phyloP scores from a whole-genome alignment of 2,329 filamentous ascomycete genomes.

The Aspergillus cejpii region DNA sequence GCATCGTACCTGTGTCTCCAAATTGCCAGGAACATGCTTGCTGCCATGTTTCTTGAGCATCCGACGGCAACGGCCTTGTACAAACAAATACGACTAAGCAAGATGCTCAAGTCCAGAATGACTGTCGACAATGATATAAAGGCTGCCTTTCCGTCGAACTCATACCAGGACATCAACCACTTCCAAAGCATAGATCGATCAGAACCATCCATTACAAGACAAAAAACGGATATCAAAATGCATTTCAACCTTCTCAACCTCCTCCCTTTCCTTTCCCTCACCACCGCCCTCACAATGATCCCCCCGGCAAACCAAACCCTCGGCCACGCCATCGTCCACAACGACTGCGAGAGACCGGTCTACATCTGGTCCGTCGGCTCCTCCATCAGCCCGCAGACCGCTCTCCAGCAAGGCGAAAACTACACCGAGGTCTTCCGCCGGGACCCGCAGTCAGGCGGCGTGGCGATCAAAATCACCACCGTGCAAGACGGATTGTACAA shows the following conservation, averaged over 20 bases:
- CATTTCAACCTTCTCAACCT: conserved; percentile 4
- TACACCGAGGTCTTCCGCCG: conserved; percentile 35
- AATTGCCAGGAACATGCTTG: too few relatives aligned
- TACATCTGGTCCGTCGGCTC: conserved; percentile 38
- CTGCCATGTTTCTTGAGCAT: too few relatives aligned
- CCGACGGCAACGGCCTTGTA: too few relatives aligned
- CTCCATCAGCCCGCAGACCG: conserved; percentile 17
- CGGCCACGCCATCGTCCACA: conserved; percentile 32
- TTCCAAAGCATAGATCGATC: conserved; percentile 2
- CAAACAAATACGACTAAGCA: too few relatives aligned
- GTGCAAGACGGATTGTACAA: conserved; percentile 29
- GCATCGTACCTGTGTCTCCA: too few relatives aligned
- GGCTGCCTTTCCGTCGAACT: too few relatives aligned
- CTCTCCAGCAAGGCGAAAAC: conserved; percentile 16
- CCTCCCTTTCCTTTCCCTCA: conserved; percentile 1
- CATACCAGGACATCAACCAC: too few relatives aligned
- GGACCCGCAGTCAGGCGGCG: conserved; percentile 33
- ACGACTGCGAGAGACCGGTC: conserved; percentile 29
- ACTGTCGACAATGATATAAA: too few relatives aligned
- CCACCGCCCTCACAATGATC: not conserved
- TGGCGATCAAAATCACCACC: conserved; percentile 40
- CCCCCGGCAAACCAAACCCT: conserved; percentile 9
- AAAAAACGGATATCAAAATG: conserved; percentile 1
- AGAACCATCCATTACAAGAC: too few relatives aligned
- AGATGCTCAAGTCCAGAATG: too few relatives aligned